A percentile compares a stretch with the other conserved stretches of the same genome.
phyloP scores from a whole-genome alignment of 805 yeast species.

The Hanseniaspora lachancei region DNA sequence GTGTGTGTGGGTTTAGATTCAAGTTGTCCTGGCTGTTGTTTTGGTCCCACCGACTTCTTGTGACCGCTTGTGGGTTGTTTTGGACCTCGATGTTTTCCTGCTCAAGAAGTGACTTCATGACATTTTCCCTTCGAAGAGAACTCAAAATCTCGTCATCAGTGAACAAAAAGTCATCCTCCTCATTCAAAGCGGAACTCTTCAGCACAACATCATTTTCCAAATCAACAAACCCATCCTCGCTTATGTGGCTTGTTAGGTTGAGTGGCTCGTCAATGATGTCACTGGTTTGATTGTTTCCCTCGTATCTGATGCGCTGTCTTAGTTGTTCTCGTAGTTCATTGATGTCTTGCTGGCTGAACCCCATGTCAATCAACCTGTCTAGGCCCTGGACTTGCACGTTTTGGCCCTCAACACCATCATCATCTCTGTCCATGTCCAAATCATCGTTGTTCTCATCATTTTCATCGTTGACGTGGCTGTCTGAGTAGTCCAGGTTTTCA shows the following conservation, averaged over 20 bases:
- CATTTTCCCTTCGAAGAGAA: neutral
- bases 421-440: slow-evolving; percentile 11
- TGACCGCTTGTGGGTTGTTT: neutral
- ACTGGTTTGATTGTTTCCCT: slow-evolving; percentile 12
- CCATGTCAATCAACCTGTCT: slow-evolving; percentile 70
- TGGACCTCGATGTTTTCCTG: neutral
- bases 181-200: neutral
- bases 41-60: neutral
- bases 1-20: neutral
- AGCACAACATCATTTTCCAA: slow-evolving; percentile 4
- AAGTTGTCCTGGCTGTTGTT: neutral
- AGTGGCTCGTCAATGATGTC: slow-evolving; percentile 15
- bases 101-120: neutral
- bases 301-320: slow-evolving; percentile 38
- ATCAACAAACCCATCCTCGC: slow-evolving; percentile 10
- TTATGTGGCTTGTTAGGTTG: neutral
- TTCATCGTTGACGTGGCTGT: slow-evolving; percentile 6
- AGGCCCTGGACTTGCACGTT: slow-evolving; percentile 53
- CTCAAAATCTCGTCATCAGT: slow-evolving; percentile 10
- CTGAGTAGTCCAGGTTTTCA: neutral
- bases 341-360: slow-evolving; percentile 70
- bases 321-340: slow-evolving; percentile 62
- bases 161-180: slow-evolving; percentile 9
- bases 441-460: slow-evolving; percentile 13
- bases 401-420: slow-evolving; percentile 13